These are phyloP conservation scores for Arthrobotrys iridis DNA, from an alignment of 2,329 filamentous ascomycete species.

Conservation along the genomic window DNA sequence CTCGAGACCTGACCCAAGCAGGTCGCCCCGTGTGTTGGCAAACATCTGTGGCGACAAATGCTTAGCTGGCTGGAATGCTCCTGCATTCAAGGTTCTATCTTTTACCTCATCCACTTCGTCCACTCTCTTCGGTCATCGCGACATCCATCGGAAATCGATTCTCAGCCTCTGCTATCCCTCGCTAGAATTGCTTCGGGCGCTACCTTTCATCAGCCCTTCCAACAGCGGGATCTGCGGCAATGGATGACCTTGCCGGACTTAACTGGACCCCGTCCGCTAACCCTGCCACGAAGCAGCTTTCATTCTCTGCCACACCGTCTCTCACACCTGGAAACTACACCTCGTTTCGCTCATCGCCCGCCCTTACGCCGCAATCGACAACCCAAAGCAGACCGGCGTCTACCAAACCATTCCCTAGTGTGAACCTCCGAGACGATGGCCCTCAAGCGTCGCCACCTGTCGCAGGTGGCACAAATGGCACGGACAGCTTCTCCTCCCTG, in stretches of 20 bases:
- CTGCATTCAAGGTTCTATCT: not conserved
- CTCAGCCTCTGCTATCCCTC: not conserved
- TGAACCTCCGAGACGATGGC: constrained; percentile 58
- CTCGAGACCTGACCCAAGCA: not conserved
- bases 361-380: constrained; percentile 41
- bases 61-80: constrained; percentile 43
- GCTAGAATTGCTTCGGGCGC: not conserved
- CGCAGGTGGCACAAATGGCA: constrained; percentile 65
- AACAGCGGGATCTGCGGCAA: constrained; percentile 59
- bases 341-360: constrained; percentile 65
- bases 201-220: not conserved
- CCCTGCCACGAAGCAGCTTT: constrained; percentile 63
- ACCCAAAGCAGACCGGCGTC: constrained; percentile 52
- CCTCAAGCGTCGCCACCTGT: constrained; percentile 64
- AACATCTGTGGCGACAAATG: constrained; percentile 19
- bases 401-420: constrained; percentile 66
- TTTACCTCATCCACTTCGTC: not conserved
- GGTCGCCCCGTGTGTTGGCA: constrained; percentile 30
- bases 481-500: constrained; percentile 81
- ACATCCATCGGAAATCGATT: not conserved
- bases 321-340: constrained; percentile 66
- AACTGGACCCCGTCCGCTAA: constrained; percentile 65
- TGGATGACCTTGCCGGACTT: constrained; percentile 72
- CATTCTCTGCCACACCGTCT: constrained; percentile 63
- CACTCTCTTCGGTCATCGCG: constrained; percentile 14